phyloP scores from a whole-genome alignment of 441 rosid genomes.

The Erodium trifolium region DNA sequence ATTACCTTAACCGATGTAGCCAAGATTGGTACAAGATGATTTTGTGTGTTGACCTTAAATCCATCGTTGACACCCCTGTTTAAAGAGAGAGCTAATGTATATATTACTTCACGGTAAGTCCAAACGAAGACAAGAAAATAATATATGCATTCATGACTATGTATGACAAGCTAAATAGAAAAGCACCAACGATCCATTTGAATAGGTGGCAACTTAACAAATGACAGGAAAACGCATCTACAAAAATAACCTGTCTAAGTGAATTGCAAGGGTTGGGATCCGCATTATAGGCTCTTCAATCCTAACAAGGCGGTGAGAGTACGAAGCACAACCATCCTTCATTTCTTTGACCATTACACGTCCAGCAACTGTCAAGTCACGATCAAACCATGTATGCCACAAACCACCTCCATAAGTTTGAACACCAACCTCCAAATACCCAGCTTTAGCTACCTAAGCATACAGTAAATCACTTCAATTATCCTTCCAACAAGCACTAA shows the following conservation, averaged over 20 bases:
- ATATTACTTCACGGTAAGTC: neutral
- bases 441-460: conserved; percentile 62
- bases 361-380: conserved; percentile 91
- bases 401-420: conserved; percentile 90
- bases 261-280: conserved; percentile 89
- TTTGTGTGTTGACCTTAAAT: conserved; percentile 85
- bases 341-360: conserved; percentile 63
- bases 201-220: neutral
- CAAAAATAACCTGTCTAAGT: conserved; percentile 67
- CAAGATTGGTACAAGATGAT: conserved; percentile 73
- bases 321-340: conserved; percentile 47
- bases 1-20: conserved; percentile 85
- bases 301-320: conserved; percentile 67
- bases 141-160: conserved; percentile 11
- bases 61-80: conserved; percentile 83
- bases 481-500: neutral
- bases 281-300: conserved; percentile 87
- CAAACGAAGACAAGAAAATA: neutral
- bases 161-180: conserved; percentile 8
- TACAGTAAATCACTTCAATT: conserved; percentile 12
- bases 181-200: neutral
- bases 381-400: conserved; percentile 98
- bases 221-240: conserved; percentile 6
- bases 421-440: conserved; percentile 82
- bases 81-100: conserved; percentile 16